Base-by-base conservation (phyloP, 495 filamentous ascomycete genomes). In the Trichoderma orchidacearum region DNA sequence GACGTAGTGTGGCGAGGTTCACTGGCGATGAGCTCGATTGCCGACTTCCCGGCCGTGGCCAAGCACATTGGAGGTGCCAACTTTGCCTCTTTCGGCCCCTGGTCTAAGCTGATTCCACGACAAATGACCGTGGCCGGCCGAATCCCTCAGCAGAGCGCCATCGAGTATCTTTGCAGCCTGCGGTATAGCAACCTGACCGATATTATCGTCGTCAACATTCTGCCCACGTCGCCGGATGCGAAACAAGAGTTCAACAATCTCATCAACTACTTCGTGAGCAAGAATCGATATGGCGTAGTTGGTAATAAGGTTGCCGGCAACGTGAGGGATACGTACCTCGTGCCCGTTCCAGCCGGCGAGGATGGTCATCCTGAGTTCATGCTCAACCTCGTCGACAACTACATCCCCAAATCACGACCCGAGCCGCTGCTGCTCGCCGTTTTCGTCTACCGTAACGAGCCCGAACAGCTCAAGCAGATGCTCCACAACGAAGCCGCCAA, bases 151-250 rank as follows among this genome's bases (percentile, higher is more conserved):
- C 77, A 84, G 56, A 81, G 85, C 30, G 93, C 90, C 18, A 86
- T 87, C 58, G 85, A 89, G 36, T 98, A 98, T 66, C 82, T 98
- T 3, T 93, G 87, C 62, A 81, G 87, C 27, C 72, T 95, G 30
- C 76, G 85, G 27, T 89, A 83, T 62, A 89, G 82, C 65, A 70
- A 75, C 23, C 82, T 80, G 13, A 86, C 84, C 3, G 90, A 96
- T 64, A 74, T 92, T 3, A 73, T 83, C 0, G 82, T 90, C 21
- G 79, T 90, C 25, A 80, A 77, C 30, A 68, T 95, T 32, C 79
- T 75, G 45, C 79, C 82, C 8, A 67, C 72, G 23, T 73, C 73
- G 3, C 74, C 81, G 36, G 53, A 55, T 8, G 70, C 77, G 0
- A 70, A 67, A 32, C 71, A 81, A 36, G 78, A 78, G 6, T 90